Conservation (phyloP, 371 early-diverging fungal genomes). For the Cladochytrium tenue region DNA sequence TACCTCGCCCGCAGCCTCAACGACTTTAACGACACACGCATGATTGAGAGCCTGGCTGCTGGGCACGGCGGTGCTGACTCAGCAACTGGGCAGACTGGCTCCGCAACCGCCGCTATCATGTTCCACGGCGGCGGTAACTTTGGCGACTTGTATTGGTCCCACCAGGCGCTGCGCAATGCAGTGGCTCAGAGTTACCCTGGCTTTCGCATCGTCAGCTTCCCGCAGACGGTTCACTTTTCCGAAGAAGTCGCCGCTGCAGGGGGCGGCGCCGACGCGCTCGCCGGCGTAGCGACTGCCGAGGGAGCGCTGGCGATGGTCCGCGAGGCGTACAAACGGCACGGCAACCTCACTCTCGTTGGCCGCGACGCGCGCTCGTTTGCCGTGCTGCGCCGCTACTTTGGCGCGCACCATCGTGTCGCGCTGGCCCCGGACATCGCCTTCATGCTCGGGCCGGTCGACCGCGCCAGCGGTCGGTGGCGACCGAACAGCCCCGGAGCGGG, state of each 20-base stretch:
- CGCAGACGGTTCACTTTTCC: neutral
- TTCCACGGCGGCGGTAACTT: constrained; percentile 12
- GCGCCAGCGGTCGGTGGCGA: too few species aligned
- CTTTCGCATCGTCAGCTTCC: neutral
- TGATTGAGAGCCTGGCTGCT: neutral
- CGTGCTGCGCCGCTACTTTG: neutral
- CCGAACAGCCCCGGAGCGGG: too few species aligned
- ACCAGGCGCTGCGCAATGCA: constrained; percentile 3
- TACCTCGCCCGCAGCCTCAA: neutral
- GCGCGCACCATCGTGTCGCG: neutral
- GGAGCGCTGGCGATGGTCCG: neutral
- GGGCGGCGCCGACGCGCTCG: too few species aligned
- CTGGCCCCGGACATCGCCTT: constrained; percentile 1
- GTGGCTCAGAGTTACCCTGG: neutral
- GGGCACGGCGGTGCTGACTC: too few species aligned
- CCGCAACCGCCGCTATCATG: neutral
- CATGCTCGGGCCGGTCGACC: neutral
- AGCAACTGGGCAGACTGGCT: neutral
- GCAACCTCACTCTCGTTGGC: neutral
- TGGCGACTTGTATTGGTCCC: constrained; percentile 7
- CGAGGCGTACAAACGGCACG: neutral
- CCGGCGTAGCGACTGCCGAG: neutral
- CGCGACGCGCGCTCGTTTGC: neutral
- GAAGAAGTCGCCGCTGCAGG: too few species aligned
- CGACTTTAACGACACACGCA: neutral